phyloP scores from a whole-genome alignment of 2,329 filamentous ascomycete species.

The Fusarium sp. region DNA sequence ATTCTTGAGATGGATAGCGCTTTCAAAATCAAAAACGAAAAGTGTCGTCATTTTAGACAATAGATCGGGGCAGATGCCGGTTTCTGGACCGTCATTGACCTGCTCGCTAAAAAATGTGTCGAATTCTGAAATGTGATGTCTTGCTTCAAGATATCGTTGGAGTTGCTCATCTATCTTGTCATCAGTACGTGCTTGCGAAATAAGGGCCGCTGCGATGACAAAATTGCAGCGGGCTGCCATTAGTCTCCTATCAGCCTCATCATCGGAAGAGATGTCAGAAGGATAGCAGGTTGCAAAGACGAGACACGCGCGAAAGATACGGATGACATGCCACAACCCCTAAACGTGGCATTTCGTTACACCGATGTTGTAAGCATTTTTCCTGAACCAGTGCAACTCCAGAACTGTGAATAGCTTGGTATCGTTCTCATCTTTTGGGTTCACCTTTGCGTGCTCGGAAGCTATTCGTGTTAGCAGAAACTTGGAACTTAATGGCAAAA shows the following conservation, averaged over 20 bases:
- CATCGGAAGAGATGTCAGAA: constrained; percentile 55
- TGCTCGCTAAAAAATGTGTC: constrained; percentile 66
- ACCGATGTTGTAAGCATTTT: constrained; percentile 83
- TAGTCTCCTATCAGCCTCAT: constrained; percentile 63
- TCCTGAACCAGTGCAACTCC: constrained; percentile 87
- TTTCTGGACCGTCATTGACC: constrained; percentile 55
- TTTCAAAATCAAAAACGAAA: constrained; percentile 84
- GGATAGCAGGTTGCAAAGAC: constrained; percentile 65
- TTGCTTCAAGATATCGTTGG: constrained; percentile 71
- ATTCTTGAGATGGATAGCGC: constrained; percentile 71
- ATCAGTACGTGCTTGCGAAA: constrained; percentile 64
- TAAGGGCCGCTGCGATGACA: constrained; percentile 65
- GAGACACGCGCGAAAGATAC: constrained; percentile 67
- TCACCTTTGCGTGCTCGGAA: constrained; percentile 48
- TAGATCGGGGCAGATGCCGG: constrained; percentile 64
- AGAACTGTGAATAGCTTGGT: constrained; percentile 66
- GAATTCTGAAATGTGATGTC: constrained; percentile 71
- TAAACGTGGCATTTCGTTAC: constrained; percentile 70
- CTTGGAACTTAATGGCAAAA: constrained; percentile 5
- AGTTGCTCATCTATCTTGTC: constrained; percentile 63
- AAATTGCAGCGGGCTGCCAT: constrained; percentile 79
- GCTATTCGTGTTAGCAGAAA: constrained; percentile 39
- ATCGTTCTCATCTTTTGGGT: constrained; percentile 54
- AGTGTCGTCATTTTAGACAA: constrained; percentile 72
- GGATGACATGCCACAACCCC: constrained; percentile 64